These are phyloP conservation scores for Xylaria sp. DNA, from an alignment of 2,329 filamentous ascomycete species.

Conservation along the genomic window DNA sequence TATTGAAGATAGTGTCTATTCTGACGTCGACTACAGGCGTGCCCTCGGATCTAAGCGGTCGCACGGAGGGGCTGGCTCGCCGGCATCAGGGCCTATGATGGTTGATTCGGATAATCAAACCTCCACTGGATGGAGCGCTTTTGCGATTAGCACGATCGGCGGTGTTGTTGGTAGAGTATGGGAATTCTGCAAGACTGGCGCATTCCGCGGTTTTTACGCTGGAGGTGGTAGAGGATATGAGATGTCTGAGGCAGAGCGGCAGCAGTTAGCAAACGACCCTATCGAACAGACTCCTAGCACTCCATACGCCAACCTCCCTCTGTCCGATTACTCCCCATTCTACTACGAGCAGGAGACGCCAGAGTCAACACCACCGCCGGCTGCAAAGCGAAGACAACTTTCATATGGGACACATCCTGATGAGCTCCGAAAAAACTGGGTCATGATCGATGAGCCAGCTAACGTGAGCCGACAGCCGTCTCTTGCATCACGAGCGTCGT, in stretches of 20 bases:
- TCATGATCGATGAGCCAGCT: slow-evolving; percentile 62
- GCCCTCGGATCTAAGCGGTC: slow-evolving; percentile 55
- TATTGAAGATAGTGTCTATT: slow-evolving; percentile 61
- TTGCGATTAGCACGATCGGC: slow-evolving; percentile 67
- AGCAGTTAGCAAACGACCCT: slow-evolving; percentile 22
- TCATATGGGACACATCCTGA: slow-evolving; percentile 52
- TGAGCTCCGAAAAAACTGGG: slow-evolving; percentile 72
- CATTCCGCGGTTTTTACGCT: slow-evolving; percentile 85
- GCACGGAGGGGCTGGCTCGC: slow-evolving; percentile 46
- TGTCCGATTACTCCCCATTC: slow-evolving; percentile 43
- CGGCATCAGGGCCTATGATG: slow-evolving; percentile 37
- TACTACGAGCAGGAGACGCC: slow-evolving; percentile 42
- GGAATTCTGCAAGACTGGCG: slow-evolving; percentile 77
- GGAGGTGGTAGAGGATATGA: slow-evolving; percentile 78
- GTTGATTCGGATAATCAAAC: slow-evolving; percentile 28
- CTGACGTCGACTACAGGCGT: slow-evolving; percentile 61
- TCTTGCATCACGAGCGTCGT: slow-evolving; percentile 34
- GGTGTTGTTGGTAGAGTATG: slow-evolving; percentile 78
- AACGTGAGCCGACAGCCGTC: slow-evolving; percentile 30
- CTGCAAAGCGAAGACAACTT: slow-evolving; percentile 62
- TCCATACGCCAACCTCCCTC: slow-evolving; percentile 42
- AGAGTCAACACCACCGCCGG: slow-evolving; percentile 52
- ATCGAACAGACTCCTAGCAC: slow-evolving; percentile 29
- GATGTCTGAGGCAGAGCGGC: slow-evolving; percentile 45
- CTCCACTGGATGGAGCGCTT: slow-evolving; percentile 58